Percentiles rank a stretch among this genome's conserved stretches.
These are phyloP conservation scores for Termitomyces sp. DNA, from an alignment of 768 basidiomycete species.

Conservation along the genomic window DNA sequence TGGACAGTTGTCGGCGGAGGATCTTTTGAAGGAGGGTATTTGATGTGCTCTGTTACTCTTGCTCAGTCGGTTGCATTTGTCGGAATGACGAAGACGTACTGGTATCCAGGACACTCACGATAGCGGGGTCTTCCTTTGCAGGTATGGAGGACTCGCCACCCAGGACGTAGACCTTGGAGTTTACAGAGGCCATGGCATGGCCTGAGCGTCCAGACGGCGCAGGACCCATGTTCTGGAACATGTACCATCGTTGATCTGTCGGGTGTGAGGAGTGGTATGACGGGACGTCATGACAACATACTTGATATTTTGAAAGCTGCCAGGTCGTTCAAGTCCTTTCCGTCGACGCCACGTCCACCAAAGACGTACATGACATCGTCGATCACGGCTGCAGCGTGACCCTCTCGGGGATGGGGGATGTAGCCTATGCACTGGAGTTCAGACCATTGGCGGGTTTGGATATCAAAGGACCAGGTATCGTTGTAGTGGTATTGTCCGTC, in stretches of 20 bases:
- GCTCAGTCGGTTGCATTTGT: not conserved
- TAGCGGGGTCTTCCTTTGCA: constrained; percentile 72
- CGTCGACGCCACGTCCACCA: constrained; percentile 95
- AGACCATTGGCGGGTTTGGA: constrained; percentile 77
- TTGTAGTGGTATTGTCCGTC: constrained; percentile 99
- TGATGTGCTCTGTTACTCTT: constrained; percentile 25
- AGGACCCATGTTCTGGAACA: constrained; percentile 99
- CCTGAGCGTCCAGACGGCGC: constrained; percentile 90
- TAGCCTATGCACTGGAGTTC: constrained; percentile 96
- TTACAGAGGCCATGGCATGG: constrained; percentile 96
- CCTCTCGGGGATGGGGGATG: constrained; percentile 93
- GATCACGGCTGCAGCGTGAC: constrained; percentile 93
- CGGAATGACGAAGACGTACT: constrained; percentile 53
- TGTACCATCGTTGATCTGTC: constrained; percentile 96
- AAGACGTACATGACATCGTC: constrained; percentile 98
- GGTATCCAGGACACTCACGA: constrained; percentile 93
- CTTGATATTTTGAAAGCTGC: constrained; percentile 98
- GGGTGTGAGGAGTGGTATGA: constrained; percentile 7
- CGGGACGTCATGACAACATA: constrained; percentile 39
- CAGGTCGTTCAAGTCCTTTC: constrained; percentile 91
- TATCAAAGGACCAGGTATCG: constrained; percentile 95
- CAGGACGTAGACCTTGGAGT: constrained; percentile 85
- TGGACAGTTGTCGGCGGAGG: constrained; percentile 18
- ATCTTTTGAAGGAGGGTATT: constrained; percentile 24
- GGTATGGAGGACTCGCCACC: constrained; percentile 90